Evolutionary conservation across 176 grass and related monocot species (phyloP), one percentile per base, ranked within the genome.

Genomic region (Echinochloa phyllopogon): DNA sequence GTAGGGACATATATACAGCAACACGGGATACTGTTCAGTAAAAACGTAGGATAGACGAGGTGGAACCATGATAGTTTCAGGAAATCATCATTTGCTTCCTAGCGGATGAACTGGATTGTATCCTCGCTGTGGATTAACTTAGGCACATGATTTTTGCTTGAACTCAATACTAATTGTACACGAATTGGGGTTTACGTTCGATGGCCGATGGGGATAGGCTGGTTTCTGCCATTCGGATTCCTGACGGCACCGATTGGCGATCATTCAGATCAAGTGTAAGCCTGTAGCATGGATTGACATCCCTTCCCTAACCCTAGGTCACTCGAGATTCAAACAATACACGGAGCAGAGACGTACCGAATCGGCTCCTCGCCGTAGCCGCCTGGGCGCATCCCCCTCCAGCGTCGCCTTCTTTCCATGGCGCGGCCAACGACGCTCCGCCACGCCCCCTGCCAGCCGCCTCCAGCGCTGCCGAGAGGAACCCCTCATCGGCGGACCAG

Each of bases 291-390:
- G 10, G 27, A 79, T 72, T 56, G 12, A 29, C 7, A 27, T 29
- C 50, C 44, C 76, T 49, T 80, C n/a, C 42, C 2, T 68, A 39
- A 82, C 5, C 50, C 64, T 41, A 69, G 37, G 42, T 81, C 48
- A 41, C 23, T 84, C 25, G n/a, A 24, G 59, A 80, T 17, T 56
- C 6, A 23, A 80, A 55, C 5, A 43, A 52, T 18, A 8, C 29
- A 70, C 27, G 69, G 66, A 69, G 14, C 61, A 70, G 15, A 85
- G 43, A 75, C 51, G 47, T 85, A 81, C 76, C 82, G 2, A 16
- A 58, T 23, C 29, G 49, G 42, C 33, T 61, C 33, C 72, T 70
- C 21, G 52, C 41, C 65, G 27, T 16, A 39, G 69, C 43, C 62
- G 41, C 40, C 49, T 47, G 13, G 10, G 24, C 51, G 13, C 50